Base-by-base conservation (phyloP, 768 basidiomycete genomes). In the Tulasnella sp. region DNA sequence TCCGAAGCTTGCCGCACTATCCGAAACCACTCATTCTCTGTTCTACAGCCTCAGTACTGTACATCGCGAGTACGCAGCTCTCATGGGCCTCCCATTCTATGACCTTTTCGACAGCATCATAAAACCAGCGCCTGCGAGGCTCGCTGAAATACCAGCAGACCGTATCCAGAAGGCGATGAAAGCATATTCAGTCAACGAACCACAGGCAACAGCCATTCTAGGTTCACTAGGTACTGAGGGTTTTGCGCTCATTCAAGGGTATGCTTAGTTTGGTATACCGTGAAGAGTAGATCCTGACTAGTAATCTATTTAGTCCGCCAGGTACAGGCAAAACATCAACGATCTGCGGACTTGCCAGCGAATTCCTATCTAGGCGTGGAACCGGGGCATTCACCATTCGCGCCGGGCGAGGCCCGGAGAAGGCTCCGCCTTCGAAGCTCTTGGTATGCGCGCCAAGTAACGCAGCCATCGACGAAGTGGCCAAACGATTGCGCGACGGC, bases 291-390 rank as follows among this genome's bases (percentile, higher is more conserved):
- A 38, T 2, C 30, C 29, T 7, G 45, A 4, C 19, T 13, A 15
- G 41, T 58, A 32, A 11, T 5, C 47, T 9, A 58, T 32, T 50
- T 15, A 94, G 95, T 23, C 96, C 96, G 34, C 96, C 96, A 1
- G 96, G 96, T 56, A 99, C 96, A 0, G 96, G 96, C 11, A 99
- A 99, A 74, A 99, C 96, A 8, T 95, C 90, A 21, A 99, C 96
- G 1, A 98, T 99, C 63, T 91, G 91, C 65, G 92, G 90, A 21
- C 77, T 99, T n/a, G 86, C 96, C 4, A 83, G 88, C 43, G 80
- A 84, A 3, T 91, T 86, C 68, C 69, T 96, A 41, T 80, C 85
- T 2, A 77, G 75, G 41, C 83, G 86, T 5, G 70, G 73, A 10
- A 71, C 70, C 32, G 69, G 79, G 1, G 72, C 78, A 24, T 76